Evolutionary conservation across 2,329 filamentous ascomycete species (phyloP).

Genomic region (Didymella sp.): DNA sequence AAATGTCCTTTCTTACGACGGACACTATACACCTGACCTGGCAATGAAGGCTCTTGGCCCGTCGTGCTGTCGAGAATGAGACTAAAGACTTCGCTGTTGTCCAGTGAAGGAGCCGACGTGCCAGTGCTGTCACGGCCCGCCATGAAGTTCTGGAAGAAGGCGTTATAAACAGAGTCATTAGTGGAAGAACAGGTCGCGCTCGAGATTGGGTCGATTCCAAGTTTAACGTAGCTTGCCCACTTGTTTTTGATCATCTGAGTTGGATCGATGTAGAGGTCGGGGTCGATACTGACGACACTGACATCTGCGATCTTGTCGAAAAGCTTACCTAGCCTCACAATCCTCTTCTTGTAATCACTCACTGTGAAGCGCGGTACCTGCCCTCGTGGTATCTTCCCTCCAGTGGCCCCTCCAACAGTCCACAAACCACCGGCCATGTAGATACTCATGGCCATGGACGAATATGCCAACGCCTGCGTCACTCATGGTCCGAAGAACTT

Average conservation of each 20-base stretch:
- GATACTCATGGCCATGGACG: not conserved
- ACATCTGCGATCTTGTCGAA: not conserved
- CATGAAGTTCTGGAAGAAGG: not conserved
- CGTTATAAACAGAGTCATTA: not conserved
- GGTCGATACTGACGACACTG: not conserved
- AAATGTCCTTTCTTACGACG: not conserved
- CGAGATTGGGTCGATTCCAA: not conserved
- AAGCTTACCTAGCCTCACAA: not conserved
- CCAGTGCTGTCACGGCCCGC: not conserved
- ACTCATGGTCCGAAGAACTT: conserved; percentile 18
- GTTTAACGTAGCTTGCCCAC: not conserved
- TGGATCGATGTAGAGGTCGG: not conserved
- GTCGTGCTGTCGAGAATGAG: not conserved
- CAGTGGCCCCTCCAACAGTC: too few species aligned
- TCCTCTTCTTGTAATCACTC: not conserved
- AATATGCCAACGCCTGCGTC: conserved; percentile 25
- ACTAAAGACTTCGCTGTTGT: not conserved
- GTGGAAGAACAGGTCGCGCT: not conserved
- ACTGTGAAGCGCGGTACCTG: not conserved
- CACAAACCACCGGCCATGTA: not conserved
- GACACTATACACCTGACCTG: not conserved
- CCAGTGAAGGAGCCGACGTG: not conserved
- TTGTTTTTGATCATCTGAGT: not conserved
- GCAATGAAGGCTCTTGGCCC: not conserved
- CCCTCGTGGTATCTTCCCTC: too few species aligned